Percentiles rank a stretch among this genome's conserved stretches.
phyloP scores from a whole-genome alignment of 768 basidiomycete genomes.

The Suillus sp. region DNA sequence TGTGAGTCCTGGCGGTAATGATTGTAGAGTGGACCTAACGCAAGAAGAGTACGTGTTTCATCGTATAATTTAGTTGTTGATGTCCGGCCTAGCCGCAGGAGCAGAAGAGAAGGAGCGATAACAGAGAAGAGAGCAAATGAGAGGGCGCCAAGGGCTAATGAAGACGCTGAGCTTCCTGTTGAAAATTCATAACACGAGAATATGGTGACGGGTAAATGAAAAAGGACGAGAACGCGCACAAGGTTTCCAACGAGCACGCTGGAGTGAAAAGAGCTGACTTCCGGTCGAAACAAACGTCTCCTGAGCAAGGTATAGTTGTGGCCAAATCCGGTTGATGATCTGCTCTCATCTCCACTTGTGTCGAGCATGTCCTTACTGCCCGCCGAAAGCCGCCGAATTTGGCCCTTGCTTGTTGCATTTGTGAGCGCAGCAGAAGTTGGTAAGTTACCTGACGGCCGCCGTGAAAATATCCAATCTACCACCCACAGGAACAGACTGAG shows the following conservation, averaged over 20 bases:
- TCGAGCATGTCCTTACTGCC: conserved; percentile 57
- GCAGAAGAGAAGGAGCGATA: conserved; percentile 69
- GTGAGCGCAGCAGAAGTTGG: conserved; percentile 24
- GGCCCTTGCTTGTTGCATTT: conserved; percentile 21
- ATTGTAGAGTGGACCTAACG: conserved; percentile 92
- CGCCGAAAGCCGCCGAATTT: conserved; percentile 44
- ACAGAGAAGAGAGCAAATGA: conserved; percentile 83
- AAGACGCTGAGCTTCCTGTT: conserved; percentile 49
- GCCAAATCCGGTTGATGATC: conserved; percentile 29
- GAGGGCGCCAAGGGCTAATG: conserved; percentile 78
- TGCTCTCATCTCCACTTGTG: conserved; percentile 31
- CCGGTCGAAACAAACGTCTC: conserved; percentile 44
- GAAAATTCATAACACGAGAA: conserved; percentile 76
- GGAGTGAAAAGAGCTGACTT: conserved; percentile 78
- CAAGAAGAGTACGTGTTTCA: conserved; percentile 88
- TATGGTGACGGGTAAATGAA: conserved; percentile 93
- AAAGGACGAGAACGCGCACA: conserved; percentile 85
- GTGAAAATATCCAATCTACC: conserved; percentile 56
- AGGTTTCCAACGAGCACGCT: conserved; percentile 88
- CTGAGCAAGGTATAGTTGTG: conserved; percentile 29
- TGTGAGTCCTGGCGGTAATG: conserved; percentile 91
- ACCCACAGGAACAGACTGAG: conserved; percentile 74
- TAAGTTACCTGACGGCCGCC: conserved; percentile 21
- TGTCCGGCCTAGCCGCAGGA: conserved; percentile 77
- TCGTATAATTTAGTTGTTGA: conserved; percentile 92